Base-by-base conservation (phyloP, 148 eudicot genomes). In the Pouteria glomerata region DNA sequence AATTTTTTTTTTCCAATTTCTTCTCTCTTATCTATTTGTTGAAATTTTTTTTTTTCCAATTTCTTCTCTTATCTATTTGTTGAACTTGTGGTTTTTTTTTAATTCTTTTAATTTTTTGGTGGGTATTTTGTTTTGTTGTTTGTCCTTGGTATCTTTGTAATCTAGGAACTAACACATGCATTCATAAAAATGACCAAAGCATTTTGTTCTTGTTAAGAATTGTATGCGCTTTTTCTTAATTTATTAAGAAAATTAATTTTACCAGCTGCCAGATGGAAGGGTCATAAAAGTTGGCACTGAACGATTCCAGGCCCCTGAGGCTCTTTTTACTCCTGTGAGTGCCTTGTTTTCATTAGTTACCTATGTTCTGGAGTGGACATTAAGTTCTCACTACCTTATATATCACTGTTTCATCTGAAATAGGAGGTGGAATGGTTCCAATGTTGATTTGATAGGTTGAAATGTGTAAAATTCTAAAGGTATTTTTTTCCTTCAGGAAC, bases 261-360 rank as follows among this genome's bases (percentile, higher is more conserved):
- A 69, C 68, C 85, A 95, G 98, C 81, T 95, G 68, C 98, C 98
- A 68, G 98, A 95, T 86, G 98, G 98, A 79, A 89, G 98, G 76
- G 85, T 88, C 69, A 85, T 95, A 69, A 95, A 95, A 86, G 98
- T 95, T 77, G 98, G 97, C 65, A 95, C 97, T 11, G 98, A 95
- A 73, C 69, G 98, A 63, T 95, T 95, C 82, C 98, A 95, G 83
- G 98, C 98, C 68, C 97, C 98, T 71, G 98, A 95, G 82, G 98
- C 97, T 67, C 97, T 95, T 37, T 95, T 95, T 81, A 89, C 97
- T 73, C 98, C 98, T 13, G 98, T 95, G 78, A 89, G 96, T 66
- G 3, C 14, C 39, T 18, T 29, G 12, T 66, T 37, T 66, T n/a
- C 56, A 27, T 45, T 39, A 21, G 24, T 23, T 51, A 29, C 41